phyloP scores from a whole-genome alignment of 805 yeast genomes.

The Gaillardinia entomophila region DNA sequence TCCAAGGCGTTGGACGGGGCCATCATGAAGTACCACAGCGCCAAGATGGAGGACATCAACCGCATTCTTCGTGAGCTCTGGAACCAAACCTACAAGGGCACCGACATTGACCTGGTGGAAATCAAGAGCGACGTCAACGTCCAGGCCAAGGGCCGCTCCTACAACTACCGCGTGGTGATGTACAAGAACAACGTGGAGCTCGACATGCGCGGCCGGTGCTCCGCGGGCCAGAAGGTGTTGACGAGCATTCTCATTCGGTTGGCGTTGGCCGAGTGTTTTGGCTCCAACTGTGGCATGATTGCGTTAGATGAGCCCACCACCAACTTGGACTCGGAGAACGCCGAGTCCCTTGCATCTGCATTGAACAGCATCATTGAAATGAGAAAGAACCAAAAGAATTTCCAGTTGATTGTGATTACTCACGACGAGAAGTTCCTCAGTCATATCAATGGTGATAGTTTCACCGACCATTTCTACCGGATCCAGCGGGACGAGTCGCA shows the following conservation, averaged over 20 bases:
- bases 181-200: slow-evolving; percentile 84
- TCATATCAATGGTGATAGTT: slow-evolving; percentile 78
- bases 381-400: slow-evolving; percentile 75
- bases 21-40: slow-evolving; percentile 84
- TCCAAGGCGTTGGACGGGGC: slow-evolving; percentile 86
- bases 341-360: slow-evolving; percentile 80
- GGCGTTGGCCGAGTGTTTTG: slow-evolving; percentile 94
- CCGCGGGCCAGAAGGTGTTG: slow-evolving; percentile 95
- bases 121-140: slow-evolving; percentile 72
- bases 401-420: slow-evolving; percentile 91
- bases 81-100: slow-evolving; percentile 91
- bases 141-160: slow-evolving; percentile 53
- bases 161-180: slow-evolving; percentile 94
- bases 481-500: slow-evolving; percentile 78
- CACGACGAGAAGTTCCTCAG: slow-evolving; percentile 90
- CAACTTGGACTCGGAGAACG: slow-evolving; percentile 83
- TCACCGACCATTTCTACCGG: slow-evolving; percentile 82
- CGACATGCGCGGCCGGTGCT: slow-evolving; percentile 97
- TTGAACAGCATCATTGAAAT: slow-evolving; percentile 67
- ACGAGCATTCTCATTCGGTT: slow-evolving; percentile 88
- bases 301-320: slow-evolving; percentile 98
- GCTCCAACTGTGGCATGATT: slow-evolving; percentile 89
- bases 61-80: slow-evolving; percentile 83
- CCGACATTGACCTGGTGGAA: slow-evolving; percentile 88
- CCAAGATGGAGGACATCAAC: slow-evolving; percentile 91